Base-by-base conservation (phyloP, 1,284 basidiomycete genomes). In the Ustilago trichophora region DNA sequence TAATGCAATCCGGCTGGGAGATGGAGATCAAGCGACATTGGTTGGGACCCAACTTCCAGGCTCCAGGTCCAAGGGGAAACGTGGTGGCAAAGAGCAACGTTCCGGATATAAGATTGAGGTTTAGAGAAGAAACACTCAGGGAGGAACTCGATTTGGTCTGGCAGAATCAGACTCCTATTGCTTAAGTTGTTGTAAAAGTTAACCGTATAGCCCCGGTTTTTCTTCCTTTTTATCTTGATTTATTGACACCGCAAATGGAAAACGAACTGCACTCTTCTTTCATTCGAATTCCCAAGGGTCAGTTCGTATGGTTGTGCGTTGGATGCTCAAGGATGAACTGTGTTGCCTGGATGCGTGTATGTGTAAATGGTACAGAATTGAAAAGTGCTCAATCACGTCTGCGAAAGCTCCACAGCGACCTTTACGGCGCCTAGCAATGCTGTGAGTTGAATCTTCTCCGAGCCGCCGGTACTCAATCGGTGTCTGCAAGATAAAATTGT, bases 1-100 rank as follows among this genome's bases (percentile, higher is more conserved):
- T 98, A 29, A 85, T 93, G 48, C 96, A 98, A 82, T 93, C 91
- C 69, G 96, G 96, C 1, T 99, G 98, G 83, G 96, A 99, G 83
- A 98, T 98, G 93, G 91, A 96, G 82, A 83, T 98, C 77, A 98
- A 98, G 84, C 88, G 93, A 13, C 96, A 97, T 82, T 98, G 96
- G 81, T 62, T 77, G 18, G 80, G 95, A 3, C 51, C 67, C 13
- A 84, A 90, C 63, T 98, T 92, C 90, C 95, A 92, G 82, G 84
- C 92, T 22, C 64, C 75, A 7, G 80, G 80, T 10, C 77, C 79
- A 7, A 53, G 58, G 33, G 80, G 80, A 15, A 82, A 82, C 36
- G 60, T 62, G 42, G 59, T 63, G 48, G 69, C 70, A 46, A 78
- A 65, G 72, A 98, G 95, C 27, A 98, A 99, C 73, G 94, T 99